Conservation (phyloP, 2,329 filamentous ascomycete genomes). For the Golovinomyces cichoracearum region DNA sequence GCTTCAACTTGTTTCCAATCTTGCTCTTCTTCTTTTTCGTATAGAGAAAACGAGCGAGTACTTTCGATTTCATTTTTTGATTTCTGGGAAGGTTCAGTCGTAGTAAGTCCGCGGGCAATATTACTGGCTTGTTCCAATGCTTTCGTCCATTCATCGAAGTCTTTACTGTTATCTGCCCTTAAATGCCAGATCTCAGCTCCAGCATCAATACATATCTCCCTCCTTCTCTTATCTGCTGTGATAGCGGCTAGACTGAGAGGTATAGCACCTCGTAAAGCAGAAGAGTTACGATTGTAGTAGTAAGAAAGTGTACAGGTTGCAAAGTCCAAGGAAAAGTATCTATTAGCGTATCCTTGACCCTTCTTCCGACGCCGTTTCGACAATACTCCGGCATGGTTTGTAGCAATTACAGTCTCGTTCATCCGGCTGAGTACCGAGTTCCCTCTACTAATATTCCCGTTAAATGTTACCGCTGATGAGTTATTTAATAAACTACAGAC, state of each 20-base stretch:
- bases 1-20: constrained; percentile 76
- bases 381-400: constrained; percentile 48
- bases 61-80: constrained; percentile 6
- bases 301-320: constrained; percentile 86
- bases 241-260: constrained; percentile 78
- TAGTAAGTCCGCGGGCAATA: constrained; percentile 28
- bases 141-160: constrained; percentile 68
- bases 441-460: constrained; percentile 16
- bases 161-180: constrained; percentile 52
- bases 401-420: constrained; percentile 20
- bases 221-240: constrained; percentile 60
- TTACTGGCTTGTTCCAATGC: constrained; percentile 65
- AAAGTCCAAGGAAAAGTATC: constrained; percentile 92
- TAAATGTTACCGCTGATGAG: constrained; percentile 3
- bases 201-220: constrained; percentile 90
- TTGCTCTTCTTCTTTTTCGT: constrained; percentile 33
- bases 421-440: constrained; percentile 26
- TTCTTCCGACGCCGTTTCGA: constrained; percentile 80
- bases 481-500: constrained; percentile 36
- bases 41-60: constrained; percentile 3
- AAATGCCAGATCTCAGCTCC: constrained; percentile 95
- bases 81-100: constrained; percentile 9
- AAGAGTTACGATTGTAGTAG: constrained; percentile 83
- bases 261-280: constrained; percentile 72
- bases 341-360: constrained; percentile 72